Conservation (phyloP, 345 rosid genomes). For the Eucalyptus lansdowneana region DNA sequence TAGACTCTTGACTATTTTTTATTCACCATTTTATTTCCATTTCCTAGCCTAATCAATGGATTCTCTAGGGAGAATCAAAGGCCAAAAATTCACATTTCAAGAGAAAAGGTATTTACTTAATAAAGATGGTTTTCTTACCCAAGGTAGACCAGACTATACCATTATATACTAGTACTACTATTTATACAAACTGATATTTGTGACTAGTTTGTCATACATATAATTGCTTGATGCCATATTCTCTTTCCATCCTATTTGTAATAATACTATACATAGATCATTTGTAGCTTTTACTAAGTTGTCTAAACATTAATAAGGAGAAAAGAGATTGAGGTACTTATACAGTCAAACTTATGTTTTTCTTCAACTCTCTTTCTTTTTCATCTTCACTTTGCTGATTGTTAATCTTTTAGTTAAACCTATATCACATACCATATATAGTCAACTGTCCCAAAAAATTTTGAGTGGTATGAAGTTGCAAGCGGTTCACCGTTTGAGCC, state of each 20-base stretch:
- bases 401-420: background rate
- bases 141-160: background rate
- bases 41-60: background rate
- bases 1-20: background rate
- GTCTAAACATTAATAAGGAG: background rate
- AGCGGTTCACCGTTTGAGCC: slow-evolving; percentile 53
- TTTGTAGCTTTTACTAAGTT: background rate
- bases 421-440: slow-evolving; percentile 35
- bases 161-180: background rate
- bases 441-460: slow-evolving; percentile 86
- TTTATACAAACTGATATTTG: background rate
- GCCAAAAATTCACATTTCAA: background rate
- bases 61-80: background rate
- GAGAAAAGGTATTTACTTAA: background rate
- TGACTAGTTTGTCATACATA: background rate
- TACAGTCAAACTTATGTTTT: background rate
- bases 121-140: background rate
- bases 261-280: background rate
- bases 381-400: background rate
- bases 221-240: background rate
- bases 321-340: background rate
- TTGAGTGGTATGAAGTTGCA: slow-evolving; percentile 75
- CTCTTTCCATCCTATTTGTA: background rate
- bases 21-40: background rate
- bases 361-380: background rate